Percentiles rank a stretch among this genome's conserved stretches.
Conservation (phyloP, 768 basidiomycete species). For the Termitomyces sp. region DNA sequence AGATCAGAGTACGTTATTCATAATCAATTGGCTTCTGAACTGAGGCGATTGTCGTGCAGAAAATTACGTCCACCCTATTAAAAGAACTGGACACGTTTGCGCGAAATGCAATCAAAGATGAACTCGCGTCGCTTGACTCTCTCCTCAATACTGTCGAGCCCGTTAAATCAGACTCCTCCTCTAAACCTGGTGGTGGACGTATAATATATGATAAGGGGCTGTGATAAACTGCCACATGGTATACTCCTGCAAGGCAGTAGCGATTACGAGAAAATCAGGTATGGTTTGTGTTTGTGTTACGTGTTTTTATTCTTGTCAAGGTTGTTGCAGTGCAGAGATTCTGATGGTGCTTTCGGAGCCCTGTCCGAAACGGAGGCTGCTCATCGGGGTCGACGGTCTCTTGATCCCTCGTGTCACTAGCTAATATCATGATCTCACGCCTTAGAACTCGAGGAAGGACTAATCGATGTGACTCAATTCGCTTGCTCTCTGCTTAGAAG, state of each 20-base stretch:
- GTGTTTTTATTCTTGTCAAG: neutral
- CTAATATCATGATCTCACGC: neutral
- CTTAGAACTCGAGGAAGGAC: neutral
- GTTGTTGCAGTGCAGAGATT: neutral
- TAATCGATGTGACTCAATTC: neutral
- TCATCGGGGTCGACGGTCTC: neutral
- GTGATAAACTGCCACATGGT: neutral
- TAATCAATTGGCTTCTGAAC: neutral
- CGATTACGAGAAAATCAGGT: neutral
- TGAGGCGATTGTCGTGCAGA: slow-evolving; percentile 44
- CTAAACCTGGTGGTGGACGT: neutral
- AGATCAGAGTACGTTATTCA: slow-evolving; percentile 59
- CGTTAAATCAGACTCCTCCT: neutral
- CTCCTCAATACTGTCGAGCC: slow-evolving; percentile 38
- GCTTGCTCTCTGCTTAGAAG: neutral
- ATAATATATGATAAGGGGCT: slow-evolving; percentile 12
- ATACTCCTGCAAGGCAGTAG: neutral
- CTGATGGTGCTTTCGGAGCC: slow-evolving; percentile 1
- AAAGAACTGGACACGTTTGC: slow-evolving; percentile 86
- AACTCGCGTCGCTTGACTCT: slow-evolving; percentile 78
- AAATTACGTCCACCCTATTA: slow-evolving; percentile 72
- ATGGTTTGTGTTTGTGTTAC: neutral
- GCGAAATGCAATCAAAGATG: slow-evolving; percentile 74
- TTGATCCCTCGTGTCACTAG: neutral
- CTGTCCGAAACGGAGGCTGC: neutral